Base-by-base conservation (phyloP, 2,329 filamentous ascomycete genomes). In the Apiospora sp. region DNA sequence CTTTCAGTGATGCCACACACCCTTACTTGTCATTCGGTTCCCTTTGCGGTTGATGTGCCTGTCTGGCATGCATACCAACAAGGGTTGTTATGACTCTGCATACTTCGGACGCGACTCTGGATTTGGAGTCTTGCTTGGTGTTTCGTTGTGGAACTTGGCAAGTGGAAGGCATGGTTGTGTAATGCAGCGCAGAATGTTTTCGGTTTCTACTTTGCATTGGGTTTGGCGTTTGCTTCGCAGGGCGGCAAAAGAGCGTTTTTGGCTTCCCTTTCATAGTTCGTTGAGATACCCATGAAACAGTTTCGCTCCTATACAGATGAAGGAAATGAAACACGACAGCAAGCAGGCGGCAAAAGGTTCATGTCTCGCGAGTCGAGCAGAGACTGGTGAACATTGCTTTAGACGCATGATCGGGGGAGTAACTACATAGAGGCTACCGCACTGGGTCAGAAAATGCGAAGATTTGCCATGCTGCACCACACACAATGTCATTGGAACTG, bases 201-300 rank as follows among this genome's bases (percentile, higher is more conserved):
- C 30, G 16, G 30, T 30, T 61, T 61, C 54, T 24, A 30, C 8
- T 64, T 64, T 41, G 58, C 58, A 64, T 64, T 41, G 2, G 19
- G 34, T 64, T 64, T 22, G 58, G 58, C 58, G 58, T 64, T 64
- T 64, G 34, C 19, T 64, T 64, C 22, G 19, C 58, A 64, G 8
- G 58, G 58, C 34, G 34, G 19, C 58, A 64, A 64, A 64, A n/a
- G 8, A 37, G 30, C 58, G 34, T 41, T 64, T 41, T 64, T n/a
- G 54, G 30, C 30, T 61, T 61, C 16, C 30, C 19, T 61, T 61
- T 37, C 19, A 22, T 37, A 61, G 16, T 61, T 61, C 30, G 30
- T 19, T 41, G 58, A 64, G 58, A 64, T 64, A 64, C 58, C 58
- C 58, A 41, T 41, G 58, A 34, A 64, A 19, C 58, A 24, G 8